These are phyloP conservation scores for Irpex sp. DNA, from an alignment of 1,284 basidiomycete genomes.

Conservation along the genomic window DNA sequence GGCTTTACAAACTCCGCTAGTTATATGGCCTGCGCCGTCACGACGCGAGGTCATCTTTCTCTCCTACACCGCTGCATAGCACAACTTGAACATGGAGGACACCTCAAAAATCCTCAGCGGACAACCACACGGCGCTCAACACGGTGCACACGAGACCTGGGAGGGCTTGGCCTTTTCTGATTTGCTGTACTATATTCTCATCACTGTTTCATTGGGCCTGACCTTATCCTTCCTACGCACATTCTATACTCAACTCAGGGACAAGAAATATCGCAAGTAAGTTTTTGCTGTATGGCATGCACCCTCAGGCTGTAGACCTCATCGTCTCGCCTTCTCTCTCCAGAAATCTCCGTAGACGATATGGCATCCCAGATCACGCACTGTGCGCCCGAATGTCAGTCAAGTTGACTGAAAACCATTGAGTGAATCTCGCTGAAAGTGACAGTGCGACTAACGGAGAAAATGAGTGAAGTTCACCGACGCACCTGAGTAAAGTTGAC, in stretches of 20 bases:
- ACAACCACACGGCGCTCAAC: slow-evolving; percentile 39
- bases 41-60: slow-evolving; percentile 16
- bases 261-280: slow-evolving; percentile 58
- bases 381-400: too few species aligned
- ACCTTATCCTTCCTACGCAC: slow-evolving; percentile 20
- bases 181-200: slow-evolving; percentile 14
- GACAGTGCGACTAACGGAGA: too few species aligned
- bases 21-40: slow-evolving; percentile 15
- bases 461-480: too few species aligned
- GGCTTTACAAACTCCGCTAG: slow-evolving; percentile 22
- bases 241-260: slow-evolving; percentile 43
- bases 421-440: too few species aligned
- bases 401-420: too few species aligned
- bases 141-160: slow-evolving; percentile 28
- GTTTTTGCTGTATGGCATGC: slow-evolving; percentile 23
- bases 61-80: slow-evolving; percentile 22
- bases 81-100: slow-evolving; percentile 26
- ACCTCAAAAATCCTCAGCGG: slow-evolving; percentile 67
- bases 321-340: background rate
- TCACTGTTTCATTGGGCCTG: slow-evolving; percentile 13
- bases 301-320: slow-evolving; percentile 8
- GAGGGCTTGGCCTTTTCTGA: slow-evolving; percentile 30
- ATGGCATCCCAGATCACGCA: slow-evolving; percentile 80
- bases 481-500: too few species aligned
- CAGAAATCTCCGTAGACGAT: slow-evolving; percentile 60